Evolutionary conservation across 2,329 filamentous ascomycete species (phyloP).

Genomic region (Nothophoma quercina): DNA sequence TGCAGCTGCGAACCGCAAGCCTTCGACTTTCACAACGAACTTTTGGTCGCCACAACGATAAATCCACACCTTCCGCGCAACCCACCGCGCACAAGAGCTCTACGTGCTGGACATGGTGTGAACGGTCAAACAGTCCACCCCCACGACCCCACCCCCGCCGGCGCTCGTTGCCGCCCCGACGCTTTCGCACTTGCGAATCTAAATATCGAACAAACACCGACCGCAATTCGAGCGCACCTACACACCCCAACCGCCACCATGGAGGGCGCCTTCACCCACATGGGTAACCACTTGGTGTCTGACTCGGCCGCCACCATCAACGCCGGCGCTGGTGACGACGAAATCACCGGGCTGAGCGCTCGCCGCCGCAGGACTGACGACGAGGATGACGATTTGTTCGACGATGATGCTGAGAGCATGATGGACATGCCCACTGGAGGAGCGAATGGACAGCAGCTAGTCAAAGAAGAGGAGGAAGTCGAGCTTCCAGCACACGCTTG

Average conservation of each 20-base stretch:
- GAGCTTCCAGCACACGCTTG: conserved; percentile 91
- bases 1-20: conserved; percentile 13
- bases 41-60: conserved; percentile 29
- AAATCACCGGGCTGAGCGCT: conserved; percentile 76
- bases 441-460: conserved; percentile 65
- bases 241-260: conserved; percentile 55
- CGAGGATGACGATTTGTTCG: conserved; percentile 85
- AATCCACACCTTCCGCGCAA: conserved; percentile 24
- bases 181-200: conserved; percentile 14
- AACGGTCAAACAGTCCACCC: conserved; percentile 10
- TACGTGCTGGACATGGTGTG: conserved; percentile 38
- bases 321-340: conserved; percentile 85
- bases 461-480: conserved; percentile 73
- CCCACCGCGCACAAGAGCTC: conserved; percentile 22
- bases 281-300: conserved; percentile 85
- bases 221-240: conserved; percentile 11
- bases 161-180: conserved; percentile 14
- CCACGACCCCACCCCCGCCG: conserved; percentile 16
- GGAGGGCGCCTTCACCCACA: conserved; percentile 88
- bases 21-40: conserved; percentile 19
- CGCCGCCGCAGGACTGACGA: conserved; percentile 79
- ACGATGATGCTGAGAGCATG: conserved; percentile 75
- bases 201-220: conserved; percentile 17
- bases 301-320: conserved; percentile 88
- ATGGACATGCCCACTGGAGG: conserved; percentile 83